Evolutionary conservation across 2,329 filamentous ascomycete species (phyloP), one percentile per base, ranked within the genome.

Genomic region (Beauveria varroae): DNA sequence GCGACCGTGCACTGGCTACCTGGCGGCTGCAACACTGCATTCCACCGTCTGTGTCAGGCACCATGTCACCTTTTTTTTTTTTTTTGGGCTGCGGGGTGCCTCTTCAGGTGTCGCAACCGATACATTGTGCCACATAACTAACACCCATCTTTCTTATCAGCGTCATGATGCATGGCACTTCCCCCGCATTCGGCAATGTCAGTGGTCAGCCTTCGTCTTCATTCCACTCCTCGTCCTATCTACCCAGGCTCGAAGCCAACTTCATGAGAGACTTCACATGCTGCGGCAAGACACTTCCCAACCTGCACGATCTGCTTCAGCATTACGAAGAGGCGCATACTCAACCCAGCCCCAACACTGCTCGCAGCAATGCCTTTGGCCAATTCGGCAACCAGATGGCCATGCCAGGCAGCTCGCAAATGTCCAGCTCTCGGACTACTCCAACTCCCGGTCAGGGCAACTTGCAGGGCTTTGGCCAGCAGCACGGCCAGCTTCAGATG

Each of bases 251-350:
- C 71, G 95, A 99, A 75, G 93, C 93, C 64, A 95, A 93, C 71
- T 99, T 97, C 74, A 96, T 98, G 91, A 89, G 89, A 75, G 93
- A 98, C 77, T 98, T 98, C 76, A 89, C 89, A 57, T 99, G 95
- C 78, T 99, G 95, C 76, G 92, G 92, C 69, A 85, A 91, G 69
- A 93, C 88, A 37, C 83, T 97, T 67, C 89, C 93, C 26, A 96
- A 93, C 56, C 84, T 99, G 67, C 95, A 99, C 76, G 95, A 98
- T 71, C 81, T 99, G 52, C 80, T 99, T 52, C 92, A 96, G 72
- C 95, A 99, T 74, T 99, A 97, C 72, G 95, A 99, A 75, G 93
- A 97, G 76, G 86, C 89, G 60, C 95, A 99, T 74, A 93, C 92
- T 18, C 86, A 90, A 65, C 82, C 89, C 65, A 78, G 78, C 65